These are phyloP conservation scores for Kluyveromyces aestuarii DNA, from an alignment of 805 yeast genomes.

Conservation along the genomic window DNA sequence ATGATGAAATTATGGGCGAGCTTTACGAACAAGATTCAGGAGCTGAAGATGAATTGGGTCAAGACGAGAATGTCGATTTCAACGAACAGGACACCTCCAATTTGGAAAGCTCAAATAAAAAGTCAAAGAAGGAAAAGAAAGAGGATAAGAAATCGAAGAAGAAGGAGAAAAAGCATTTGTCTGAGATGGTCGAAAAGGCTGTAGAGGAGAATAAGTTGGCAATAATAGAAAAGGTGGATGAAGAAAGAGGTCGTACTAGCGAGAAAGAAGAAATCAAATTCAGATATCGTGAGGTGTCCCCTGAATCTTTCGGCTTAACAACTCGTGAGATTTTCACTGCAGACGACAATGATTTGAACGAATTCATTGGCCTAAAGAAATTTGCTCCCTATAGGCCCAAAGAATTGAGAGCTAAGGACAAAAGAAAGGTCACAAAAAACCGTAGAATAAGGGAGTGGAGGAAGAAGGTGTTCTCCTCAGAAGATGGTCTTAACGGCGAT, in stretches of 20 bases:
- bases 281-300: slow-evolving; percentile 89
- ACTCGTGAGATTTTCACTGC: slow-evolving; percentile 85
- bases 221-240: slow-evolving; percentile 48
- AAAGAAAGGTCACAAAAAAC: slow-evolving; percentile 74
- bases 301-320: slow-evolving; percentile 81
- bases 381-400: slow-evolving; percentile 85
- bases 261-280: slow-evolving; percentile 43
- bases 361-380: slow-evolving; percentile 79
- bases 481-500: slow-evolving; percentile 35
- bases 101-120: slow-evolving; percentile 29
- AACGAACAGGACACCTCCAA: slow-evolving; percentile 9
- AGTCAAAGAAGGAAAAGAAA: slow-evolving; percentile 46
- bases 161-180: slow-evolving; percentile 51
- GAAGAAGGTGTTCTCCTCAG: slow-evolving; percentile 62
- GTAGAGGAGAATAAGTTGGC: slow-evolving; percentile 66
- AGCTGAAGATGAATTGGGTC: slow-evolving; percentile 16
- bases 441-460: slow-evolving; percentile 86
- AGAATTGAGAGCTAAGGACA: slow-evolving; percentile 66
- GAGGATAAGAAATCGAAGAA: slow-evolving; percentile 49
- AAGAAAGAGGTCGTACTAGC: slow-evolving; percentile 45
- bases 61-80: slow-evolving; percentile 31
- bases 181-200: slow-evolving; percentile 62
- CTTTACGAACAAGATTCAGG: slow-evolving; percentile 13
- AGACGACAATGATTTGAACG: slow-evolving; percentile 77
- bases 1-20: slow-evolving; percentile 43